A percentile compares a stretch with the other conserved stretches of the same genome.
Conservation (phyloP, 495 filamentous ascomycete genomes). For the Terfezia claveryi region DNA sequence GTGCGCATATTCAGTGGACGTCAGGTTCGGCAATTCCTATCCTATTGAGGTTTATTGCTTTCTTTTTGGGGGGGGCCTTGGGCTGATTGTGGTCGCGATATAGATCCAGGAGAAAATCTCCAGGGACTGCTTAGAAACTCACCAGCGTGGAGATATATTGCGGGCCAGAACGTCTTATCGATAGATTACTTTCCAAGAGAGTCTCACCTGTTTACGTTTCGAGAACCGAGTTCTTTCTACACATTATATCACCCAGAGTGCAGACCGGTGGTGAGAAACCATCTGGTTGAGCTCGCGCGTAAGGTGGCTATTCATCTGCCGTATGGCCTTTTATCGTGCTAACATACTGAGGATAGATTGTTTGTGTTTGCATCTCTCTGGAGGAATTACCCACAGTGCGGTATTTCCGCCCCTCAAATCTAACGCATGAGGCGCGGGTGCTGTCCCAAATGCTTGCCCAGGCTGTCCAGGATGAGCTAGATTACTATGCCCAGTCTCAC, state of each 20-base stretch:
- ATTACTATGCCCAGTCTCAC: constrained; percentile 61
- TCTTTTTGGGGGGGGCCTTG: neutral
- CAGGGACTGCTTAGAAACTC: constrained; percentile 19
- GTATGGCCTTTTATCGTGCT: constrained; percentile 9
- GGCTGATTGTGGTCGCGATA: neutral
- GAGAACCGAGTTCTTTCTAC: constrained; percentile 87
- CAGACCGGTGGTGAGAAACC: constrained; percentile 54
- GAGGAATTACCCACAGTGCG: constrained; percentile 80
- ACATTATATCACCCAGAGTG: constrained; percentile 78
- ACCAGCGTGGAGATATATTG: constrained; percentile 48
- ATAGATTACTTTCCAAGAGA: constrained; percentile 79
- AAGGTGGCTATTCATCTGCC: neutral
- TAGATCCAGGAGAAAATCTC: constrained; percentile 5
- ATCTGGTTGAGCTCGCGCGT: constrained; percentile 63
- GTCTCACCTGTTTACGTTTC: constrained; percentile 73
- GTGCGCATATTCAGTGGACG: constrained; percentile 65
- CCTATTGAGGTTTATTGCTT: neutral
- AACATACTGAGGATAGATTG: constrained; percentile 35
- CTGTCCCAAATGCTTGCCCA: constrained; percentile 69
- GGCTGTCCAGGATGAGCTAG: constrained; percentile 79
- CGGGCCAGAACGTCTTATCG: constrained; percentile 47
- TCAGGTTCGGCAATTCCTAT: constrained; percentile 29
- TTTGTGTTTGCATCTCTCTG: constrained; percentile 57
- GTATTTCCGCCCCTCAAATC: constrained; percentile 56
- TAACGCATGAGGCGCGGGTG: constrained; percentile 70